Evolutionary conservation across 768 basidiomycete genomes (phyloP), one percentile per base, ranked within the genome.

Genomic region (Rhodotorula diobovata): DNA sequence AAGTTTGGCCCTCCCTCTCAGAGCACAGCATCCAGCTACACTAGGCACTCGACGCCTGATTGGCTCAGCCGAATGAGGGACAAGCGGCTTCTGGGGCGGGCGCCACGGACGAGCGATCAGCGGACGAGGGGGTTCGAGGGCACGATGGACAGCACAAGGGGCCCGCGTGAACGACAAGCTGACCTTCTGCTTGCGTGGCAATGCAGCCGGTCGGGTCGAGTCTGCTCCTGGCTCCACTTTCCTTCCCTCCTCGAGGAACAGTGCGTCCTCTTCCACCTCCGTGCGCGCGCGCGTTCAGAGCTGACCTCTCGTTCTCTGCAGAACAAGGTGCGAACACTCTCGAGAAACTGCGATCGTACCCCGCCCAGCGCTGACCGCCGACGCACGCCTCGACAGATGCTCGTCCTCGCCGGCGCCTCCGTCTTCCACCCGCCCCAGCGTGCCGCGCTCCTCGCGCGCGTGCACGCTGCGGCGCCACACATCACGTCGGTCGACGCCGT

Each of bases 401-500:
- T 75, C 57, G 73, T 75, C 61, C 60, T 75, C 37, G 55, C 73
- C 32, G 73, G 73, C 56, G 63, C 73, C 16, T 71, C 73, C 43
- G 63, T 70, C 39, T 68, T 75, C 61, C 73, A 75, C 57, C 73
- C 73, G 35, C 60, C 73, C 16, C 73, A 89, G 78, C 87, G 89
- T 60, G 84, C 86, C 64, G 83, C 83, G 35, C 85, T 95, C 25
- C 82, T 93, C 59, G 81, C 81, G 48, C 80, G 83, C 32, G 85
- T 93, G 68, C 87, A 88, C 77, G 78, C 82, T 55, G 77, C 77
- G 66, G 81, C 83, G 58, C 81, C 87, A 0, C 81, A 83, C 59
- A 79, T 97, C 76, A 76, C 81, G 15, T 86, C 89, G 9, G 81
- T 97, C 60, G 92, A 96, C 75, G 88, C 90, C 20, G 83, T 94